Evolutionary conservation across 73 alveolate species (phyloP).

Genomic region (Blepharisma japonicum): DNA sequence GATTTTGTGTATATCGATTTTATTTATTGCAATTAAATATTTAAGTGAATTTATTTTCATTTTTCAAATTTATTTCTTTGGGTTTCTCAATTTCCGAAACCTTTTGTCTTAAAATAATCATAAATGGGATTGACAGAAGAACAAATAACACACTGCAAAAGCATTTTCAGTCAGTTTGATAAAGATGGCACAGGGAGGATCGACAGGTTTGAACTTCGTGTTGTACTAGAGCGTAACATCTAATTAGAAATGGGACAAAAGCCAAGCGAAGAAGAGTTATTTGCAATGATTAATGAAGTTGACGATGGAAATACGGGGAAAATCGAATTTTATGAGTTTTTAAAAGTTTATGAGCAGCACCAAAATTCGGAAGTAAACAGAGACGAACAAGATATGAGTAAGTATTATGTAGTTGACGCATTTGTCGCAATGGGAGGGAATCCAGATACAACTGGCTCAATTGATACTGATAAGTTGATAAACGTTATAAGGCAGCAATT

Average conservation of each 20-base stretch:
- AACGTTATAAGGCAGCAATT: slow-evolving; percentile 69
- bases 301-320: slow-evolving; percentile 76
- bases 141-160: slow-evolving; percentile 71
- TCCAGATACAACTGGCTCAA: slow-evolving; percentile 80
- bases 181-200: slow-evolving; percentile 71
- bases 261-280: slow-evolving; percentile 75
- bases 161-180: slow-evolving; percentile 80
- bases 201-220: slow-evolving; percentile 68
- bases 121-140: slow-evolving; percentile 58
- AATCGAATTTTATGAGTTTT: slow-evolving; percentile 55
- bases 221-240: slow-evolving; percentile 54
- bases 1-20: too few relatives aligned
- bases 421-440: slow-evolving; percentile 98
- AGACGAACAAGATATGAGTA: slow-evolving; percentile 39
- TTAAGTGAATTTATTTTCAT: too few relatives aligned
- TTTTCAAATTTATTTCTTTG: too few relatives aligned
- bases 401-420: slow-evolving; percentile 70
- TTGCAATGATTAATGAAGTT: slow-evolving; percentile 78
- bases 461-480: slow-evolving; percentile 74
- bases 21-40: too few relatives aligned
- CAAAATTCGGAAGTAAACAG: slow-evolving; percentile 36
- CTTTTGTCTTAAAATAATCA: too few relatives aligned
- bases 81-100: too few relatives aligned
- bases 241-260: slow-evolving; percentile 63
- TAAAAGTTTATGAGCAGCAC: slow-evolving; percentile 42